Percentiles rank a stretch among this genome's conserved stretches.
Evolutionary conservation across 306 rosid species (phyloP).

Genomic region (Mimosa bimucronata): DNA sequence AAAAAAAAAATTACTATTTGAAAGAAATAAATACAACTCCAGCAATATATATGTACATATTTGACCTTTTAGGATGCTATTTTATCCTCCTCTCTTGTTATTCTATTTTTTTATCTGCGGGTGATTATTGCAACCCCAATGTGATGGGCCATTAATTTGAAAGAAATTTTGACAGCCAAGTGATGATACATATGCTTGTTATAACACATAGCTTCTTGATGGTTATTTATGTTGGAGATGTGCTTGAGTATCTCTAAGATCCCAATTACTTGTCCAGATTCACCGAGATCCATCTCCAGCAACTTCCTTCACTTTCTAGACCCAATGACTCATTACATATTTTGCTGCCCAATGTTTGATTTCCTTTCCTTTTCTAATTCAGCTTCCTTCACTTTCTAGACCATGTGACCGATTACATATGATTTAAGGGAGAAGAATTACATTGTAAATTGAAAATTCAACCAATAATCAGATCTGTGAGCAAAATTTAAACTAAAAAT

Average conservation of each 20-base stretch:
- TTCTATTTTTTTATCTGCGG: neutral
- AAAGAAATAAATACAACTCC: neutral
- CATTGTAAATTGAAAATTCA: neutral
- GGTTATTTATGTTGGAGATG: neutral
- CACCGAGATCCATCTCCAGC: neutral
- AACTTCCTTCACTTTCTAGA: neutral
- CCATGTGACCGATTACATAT: neutral
- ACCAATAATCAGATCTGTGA: too few species aligned
- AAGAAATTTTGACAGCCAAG: neutral
- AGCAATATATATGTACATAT: neutral
- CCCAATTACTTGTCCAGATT: neutral
- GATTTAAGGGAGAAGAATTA: neutral
- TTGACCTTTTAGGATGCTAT: neutral
- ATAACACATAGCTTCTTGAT: neutral
- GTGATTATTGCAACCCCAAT: neutral
- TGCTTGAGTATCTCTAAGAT: neutral
- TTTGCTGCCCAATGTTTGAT: neutral
- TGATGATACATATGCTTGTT: neutral
- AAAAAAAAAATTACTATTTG: neutral
- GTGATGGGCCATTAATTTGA: neutral
- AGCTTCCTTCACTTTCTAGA: neutral
- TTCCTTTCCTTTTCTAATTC: neutral
- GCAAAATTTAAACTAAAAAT: neutral
- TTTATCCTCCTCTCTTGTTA: neutral
- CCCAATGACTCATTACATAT: neutral